phyloP scores from a whole-genome alignment of 2,329 filamentous ascomycete genomes.

The Lasiodiplodia citricola region DNA sequence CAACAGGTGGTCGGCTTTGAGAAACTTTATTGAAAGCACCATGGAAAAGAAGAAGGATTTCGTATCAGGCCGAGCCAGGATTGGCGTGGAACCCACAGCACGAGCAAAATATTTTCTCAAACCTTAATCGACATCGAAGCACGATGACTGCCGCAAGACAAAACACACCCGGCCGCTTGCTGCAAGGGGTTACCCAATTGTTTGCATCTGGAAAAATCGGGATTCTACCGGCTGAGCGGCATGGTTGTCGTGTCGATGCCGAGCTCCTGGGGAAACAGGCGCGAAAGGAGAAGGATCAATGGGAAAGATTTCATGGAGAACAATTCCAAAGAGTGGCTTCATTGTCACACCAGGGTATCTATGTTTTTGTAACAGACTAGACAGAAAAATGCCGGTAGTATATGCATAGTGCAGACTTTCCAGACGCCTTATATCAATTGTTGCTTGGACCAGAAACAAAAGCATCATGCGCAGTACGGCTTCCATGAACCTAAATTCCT shows the following conservation, averaged over 20 bases:
- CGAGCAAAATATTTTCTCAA: too few species aligned
- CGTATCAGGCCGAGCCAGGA: conserved; percentile 25
- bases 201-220: background rate
- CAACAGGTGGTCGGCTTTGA: conserved; percentile 76
- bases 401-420: background rate
- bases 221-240: background rate
- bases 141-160: background rate
- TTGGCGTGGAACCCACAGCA: background rate
- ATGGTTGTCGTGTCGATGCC: background rate
- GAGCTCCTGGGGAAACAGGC: background rate
- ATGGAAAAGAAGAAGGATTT: conserved; percentile 90
- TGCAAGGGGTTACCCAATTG: background rate
- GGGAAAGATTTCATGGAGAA: background rate
- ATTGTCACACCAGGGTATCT: conserved; percentile 22
- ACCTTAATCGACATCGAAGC: background rate
- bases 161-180: background rate
- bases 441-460: conserved; percentile 17
- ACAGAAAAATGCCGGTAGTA: background rate
- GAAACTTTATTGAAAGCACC: conserved; percentile 82
- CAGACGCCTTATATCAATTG: conserved; percentile 9
- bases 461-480: background rate
- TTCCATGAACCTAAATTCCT: background rate
- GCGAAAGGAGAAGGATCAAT: background rate
- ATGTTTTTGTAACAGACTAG: background rate
- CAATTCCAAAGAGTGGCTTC: conserved; percentile 8